Evolutionary conservation across 108 stramenopile genomes (phyloP), one percentile per base, ranked within the genome.

Genomic region (Fragilariopsis cylindrus): DNA sequence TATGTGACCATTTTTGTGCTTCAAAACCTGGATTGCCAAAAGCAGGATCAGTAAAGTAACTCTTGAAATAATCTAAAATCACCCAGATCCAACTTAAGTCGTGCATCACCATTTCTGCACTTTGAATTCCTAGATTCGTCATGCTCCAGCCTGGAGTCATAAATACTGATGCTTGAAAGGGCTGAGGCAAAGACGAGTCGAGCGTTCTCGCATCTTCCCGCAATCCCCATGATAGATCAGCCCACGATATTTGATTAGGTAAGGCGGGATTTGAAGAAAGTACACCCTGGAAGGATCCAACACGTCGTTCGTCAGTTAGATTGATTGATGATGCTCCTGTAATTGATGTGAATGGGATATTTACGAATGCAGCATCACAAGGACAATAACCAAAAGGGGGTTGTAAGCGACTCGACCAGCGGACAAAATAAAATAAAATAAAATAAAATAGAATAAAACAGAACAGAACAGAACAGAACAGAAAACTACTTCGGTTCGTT

Each of bases 101-200:
- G 16, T 74, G 63, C 66, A 90, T 75, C 3, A 76, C 62, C 4
- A 84, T 76, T 56, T 85, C 84, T 39, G 85, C 70, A 43, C 55
- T 49, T 60, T 87, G 85, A 12, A 82, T 66, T 7, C 95, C 95
- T 11, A 96, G n/a, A 82, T 93, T 96, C 76, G 88, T 83, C 73
- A 89, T 62, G 48, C 81, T 77, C 74, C 82, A 82, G 18, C 87
- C 90, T 11, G 92, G 92, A 15, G 92, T 87, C 76, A 92, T 85
- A 71, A 92, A 91, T 70, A 93, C 79, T 40, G 90, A 78, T 16
- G 77, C 66, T 70, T 89, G 86, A 50, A 96, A 85, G 0, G 94
- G 88, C 55, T 85, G 55, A 18, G 87, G 82, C 4, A 85, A 48
- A 57, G 57, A 19, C 6, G 78, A 44, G 5, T 49, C 44, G 60